Evolutionary conservation across 2,329 filamentous ascomycete genomes (phyloP).

Genomic region (Pestalotiopsis sp.): DNA sequence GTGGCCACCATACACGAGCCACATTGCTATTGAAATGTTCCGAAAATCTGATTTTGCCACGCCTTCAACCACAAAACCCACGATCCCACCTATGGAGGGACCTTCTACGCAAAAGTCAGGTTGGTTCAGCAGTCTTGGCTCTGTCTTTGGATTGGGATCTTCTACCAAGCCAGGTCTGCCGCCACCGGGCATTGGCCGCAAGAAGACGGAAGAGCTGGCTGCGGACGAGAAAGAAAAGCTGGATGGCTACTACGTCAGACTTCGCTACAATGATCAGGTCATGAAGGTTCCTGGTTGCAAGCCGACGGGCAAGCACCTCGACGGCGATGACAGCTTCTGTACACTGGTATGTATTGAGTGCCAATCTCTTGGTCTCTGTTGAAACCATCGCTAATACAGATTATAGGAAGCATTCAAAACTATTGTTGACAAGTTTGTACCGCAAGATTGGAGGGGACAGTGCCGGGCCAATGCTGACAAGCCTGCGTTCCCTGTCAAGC

Average conservation of each 20-base stretch:
- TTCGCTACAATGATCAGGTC: slow-evolving; percentile 88
- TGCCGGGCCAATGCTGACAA: slow-evolving; percentile 49
- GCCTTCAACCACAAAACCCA: slow-evolving; percentile 10
- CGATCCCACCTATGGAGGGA: slow-evolving; percentile 19
- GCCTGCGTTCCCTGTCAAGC: slow-evolving; percentile 48
- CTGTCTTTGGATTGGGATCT: slow-evolving; percentile 20
- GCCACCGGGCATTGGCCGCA: slow-evolving; percentile 60
- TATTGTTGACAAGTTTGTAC: slow-evolving; percentile 89
- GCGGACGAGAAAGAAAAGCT: slow-evolving; percentile 61
- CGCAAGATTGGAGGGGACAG: slow-evolving; percentile 70
- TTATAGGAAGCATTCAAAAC: slow-evolving; percentile 82
- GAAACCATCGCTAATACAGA: slow-evolving; percentile 12
- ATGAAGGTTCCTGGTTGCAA: slow-evolving; percentile 84
- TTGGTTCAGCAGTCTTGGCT: slow-evolving; percentile 38
- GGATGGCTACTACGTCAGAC: slow-evolving; percentile 80
- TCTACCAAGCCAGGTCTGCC: slow-evolving; percentile 31
- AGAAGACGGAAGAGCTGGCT: slow-evolving; percentile 57
- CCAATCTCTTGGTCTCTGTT: not conserved
- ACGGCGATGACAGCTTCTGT: slow-evolving; percentile 87
- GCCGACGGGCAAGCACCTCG: slow-evolving; percentile 76
- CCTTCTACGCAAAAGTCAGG: slow-evolving; percentile 16
- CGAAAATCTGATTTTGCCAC: slow-evolving; percentile 45
- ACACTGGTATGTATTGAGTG: slow-evolving; percentile 65
- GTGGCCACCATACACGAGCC: slow-evolving; percentile 94
- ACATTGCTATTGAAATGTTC: slow-evolving; percentile 91